Conservation (phyloP, 1,284 basidiomycete species). For the Rhodotorula sp. region DNA sequence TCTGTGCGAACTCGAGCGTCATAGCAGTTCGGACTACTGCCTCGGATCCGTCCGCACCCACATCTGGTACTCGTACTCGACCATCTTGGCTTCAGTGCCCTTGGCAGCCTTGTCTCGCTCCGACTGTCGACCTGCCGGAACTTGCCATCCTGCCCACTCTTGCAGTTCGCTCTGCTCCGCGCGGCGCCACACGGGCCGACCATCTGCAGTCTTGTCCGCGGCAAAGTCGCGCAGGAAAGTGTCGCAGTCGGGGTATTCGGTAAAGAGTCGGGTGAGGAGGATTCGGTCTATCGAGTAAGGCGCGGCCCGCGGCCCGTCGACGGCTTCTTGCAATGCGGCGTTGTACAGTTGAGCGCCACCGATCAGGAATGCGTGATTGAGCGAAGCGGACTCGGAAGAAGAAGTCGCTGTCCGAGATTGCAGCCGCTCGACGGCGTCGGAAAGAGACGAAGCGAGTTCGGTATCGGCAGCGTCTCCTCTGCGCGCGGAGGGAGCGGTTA, state of each 20-base stretch:
- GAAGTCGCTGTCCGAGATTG: constrained; percentile 55
- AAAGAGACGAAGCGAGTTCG: constrained; percentile 42
- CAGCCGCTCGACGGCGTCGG: constrained; percentile 46
- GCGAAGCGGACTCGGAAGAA: constrained; percentile 54
- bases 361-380: constrained; percentile 66
- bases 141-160: constrained; percentile 74
- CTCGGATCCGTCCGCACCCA: constrained; percentile 59
- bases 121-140: constrained; percentile 68
- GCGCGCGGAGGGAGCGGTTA: neutral
- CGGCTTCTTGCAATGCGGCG: neutral
- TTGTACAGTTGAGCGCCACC: constrained; percentile 72
- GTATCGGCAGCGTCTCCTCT: constrained; percentile 13
- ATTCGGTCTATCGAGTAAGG: constrained; percentile 61
- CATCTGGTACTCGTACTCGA: constrained; percentile 87
- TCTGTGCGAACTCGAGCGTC: neutral
- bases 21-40: neutral
- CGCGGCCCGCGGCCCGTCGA: constrained; percentile 74
- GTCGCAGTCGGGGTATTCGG: constrained; percentile 77
- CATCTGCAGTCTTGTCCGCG: constrained; percentile 47
- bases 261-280: constrained; percentile 79
- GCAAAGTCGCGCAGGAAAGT: constrained; percentile 66
- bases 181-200: constrained; percentile 53
- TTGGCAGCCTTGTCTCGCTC: constrained; percentile 59
- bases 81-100: constrained; percentile 45
- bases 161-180: constrained; percentile 63